Evolutionary conservation across 2,329 filamentous ascomycete species (phyloP).

Genomic region (Hypoxylon sp.): DNA sequence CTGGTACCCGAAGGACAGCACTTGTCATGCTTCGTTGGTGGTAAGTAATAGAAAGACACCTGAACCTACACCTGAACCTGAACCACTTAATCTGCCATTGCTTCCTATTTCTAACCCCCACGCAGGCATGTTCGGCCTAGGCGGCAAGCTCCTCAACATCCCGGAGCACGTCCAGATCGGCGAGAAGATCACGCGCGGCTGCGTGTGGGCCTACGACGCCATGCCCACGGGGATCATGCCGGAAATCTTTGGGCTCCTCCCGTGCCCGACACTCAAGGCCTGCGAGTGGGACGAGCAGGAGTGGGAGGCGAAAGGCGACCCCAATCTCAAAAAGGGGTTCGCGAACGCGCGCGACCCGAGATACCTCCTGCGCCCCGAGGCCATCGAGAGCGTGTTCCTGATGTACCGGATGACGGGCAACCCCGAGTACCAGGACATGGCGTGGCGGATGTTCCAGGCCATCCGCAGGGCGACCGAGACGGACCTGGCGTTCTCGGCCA

Average conservation of each 20-base stretch:
- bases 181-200: conserved; percentile 58
- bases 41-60: too few relatives aligned
- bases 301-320: conserved; percentile 40
- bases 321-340: conserved; percentile 40
- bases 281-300: conserved; percentile 44
- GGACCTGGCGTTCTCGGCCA: conserved; percentile 39
- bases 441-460: conserved; percentile 43
- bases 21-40: conserved; percentile 61
- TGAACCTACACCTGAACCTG: too few relatives aligned
- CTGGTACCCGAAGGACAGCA: conserved; percentile 57
- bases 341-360: conserved; percentile 36
- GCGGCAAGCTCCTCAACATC: conserved; percentile 54
- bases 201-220: conserved; percentile 59
- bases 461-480: conserved; percentile 41
- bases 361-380: conserved; percentile 44
- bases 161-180: conserved; percentile 55
- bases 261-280: conserved; percentile 46
- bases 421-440: conserved; percentile 36
- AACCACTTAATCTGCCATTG: too few relatives aligned
- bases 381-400: conserved; percentile 45
- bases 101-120: too few relatives aligned
- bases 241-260: conserved; percentile 55
- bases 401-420: conserved; percentile 42
- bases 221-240: conserved; percentile 62
- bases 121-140: conserved; percentile 59